These are phyloP conservation scores for Xylariaceae sp. DNA, from an alignment of 2,329 filamentous ascomycete species.

Conservation along the genomic window DNA sequence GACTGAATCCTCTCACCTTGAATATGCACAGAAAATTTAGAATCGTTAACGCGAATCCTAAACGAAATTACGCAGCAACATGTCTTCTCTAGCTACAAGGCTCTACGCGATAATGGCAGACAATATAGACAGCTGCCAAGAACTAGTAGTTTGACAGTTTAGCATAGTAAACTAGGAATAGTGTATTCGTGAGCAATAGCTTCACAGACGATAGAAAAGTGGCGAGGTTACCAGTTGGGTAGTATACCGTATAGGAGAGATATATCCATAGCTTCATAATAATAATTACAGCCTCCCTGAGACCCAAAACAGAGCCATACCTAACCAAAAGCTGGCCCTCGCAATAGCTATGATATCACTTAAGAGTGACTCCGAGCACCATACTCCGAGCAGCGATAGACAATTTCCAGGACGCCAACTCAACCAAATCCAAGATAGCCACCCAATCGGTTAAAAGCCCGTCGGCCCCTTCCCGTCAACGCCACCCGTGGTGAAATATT, in stretches of 20 bases:
- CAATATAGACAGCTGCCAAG: too few relatives aligned
- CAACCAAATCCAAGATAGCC: neutral
- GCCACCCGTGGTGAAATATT: conserved; percentile 61
- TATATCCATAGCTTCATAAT: neutral
- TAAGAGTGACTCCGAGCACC: conserved; percentile 12
- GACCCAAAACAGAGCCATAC: neutral
- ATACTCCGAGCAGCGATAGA: conserved; percentile 1
- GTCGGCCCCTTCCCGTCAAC: conserved; percentile 49
- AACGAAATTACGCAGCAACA: too few relatives aligned
- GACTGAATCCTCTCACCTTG: too few relatives aligned
- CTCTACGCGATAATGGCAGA: too few relatives aligned
- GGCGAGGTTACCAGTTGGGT: neutral
- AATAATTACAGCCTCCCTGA: neutral
- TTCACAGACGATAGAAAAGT: too few relatives aligned
- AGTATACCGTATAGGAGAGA: conserved; percentile 10
- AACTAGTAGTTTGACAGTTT: too few relatives aligned
- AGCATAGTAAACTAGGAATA: too few relatives aligned
- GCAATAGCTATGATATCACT: neutral
- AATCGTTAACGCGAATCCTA: too few relatives aligned
- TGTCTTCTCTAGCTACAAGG: too few relatives aligned
- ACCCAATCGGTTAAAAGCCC: conserved; percentile 38
- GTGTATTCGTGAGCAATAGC: too few relatives aligned
- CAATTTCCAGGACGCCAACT: neutral
- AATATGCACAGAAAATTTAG: too few relatives aligned
- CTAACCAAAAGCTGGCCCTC: neutral